These are phyloP conservation scores for Monosporozyma yasuniensis DNA, from an alignment of 805 yeast species.

Conservation along the genomic window DNA sequence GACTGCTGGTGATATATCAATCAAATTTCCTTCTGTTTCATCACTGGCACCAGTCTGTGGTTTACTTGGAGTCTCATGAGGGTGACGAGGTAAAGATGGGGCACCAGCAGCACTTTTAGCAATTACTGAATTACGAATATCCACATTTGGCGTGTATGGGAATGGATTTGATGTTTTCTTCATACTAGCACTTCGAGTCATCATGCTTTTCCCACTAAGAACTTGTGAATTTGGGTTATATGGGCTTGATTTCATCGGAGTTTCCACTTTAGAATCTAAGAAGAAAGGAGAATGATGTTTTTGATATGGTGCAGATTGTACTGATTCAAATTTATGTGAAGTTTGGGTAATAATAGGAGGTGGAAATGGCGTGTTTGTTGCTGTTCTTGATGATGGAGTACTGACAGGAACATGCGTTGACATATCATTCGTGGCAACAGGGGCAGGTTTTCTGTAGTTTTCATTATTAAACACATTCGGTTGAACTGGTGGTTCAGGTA, in stretches of 20 bases:
- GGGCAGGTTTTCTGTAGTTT: background rate
- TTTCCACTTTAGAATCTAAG: background rate
- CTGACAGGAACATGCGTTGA: background rate
- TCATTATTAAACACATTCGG: background rate
- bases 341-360: background rate
- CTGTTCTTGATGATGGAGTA: background rate
- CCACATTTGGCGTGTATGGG: background rate
- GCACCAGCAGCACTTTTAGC: background rate
- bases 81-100: background rate
- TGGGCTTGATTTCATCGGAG: background rate
- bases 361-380: background rate
- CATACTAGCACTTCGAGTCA: background rate
- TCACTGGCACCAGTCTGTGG: background rate
- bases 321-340: background rate
- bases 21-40: background rate
- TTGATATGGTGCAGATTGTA: background rate
- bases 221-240: background rate
- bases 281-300: background rate
- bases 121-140: background rate
- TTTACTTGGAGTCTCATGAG: background rate
- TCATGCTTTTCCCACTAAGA: background rate
- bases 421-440: background rate
- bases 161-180: constrained; percentile 1
- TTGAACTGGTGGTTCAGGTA: background rate
- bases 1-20: background rate